A percentile compares a stretch with the other conserved stretches of the same genome.
Evolutionary conservation across 1,284 basidiomycete species (phyloP).

Genomic region (Fistulina hepatica): DNA sequence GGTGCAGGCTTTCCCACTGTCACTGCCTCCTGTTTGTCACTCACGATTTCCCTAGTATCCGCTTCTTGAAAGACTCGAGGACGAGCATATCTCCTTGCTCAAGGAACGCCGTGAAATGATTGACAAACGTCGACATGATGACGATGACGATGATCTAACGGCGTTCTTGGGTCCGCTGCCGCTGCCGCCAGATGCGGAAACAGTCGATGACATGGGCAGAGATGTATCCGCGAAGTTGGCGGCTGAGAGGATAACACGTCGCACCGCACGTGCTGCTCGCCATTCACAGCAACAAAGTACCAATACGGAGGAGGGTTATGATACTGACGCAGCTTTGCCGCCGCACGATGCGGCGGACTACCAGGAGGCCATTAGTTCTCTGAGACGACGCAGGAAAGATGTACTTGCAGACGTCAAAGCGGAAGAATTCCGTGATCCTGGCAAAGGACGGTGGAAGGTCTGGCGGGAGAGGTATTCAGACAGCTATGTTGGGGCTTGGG

Average conservation of each 20-base stretch:
- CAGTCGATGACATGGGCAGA: no score
- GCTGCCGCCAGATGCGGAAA: conserved; percentile 31
- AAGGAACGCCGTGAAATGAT: conserved; percentile 69
- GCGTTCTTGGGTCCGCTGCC: conserved; percentile 57
- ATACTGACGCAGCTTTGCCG: conserved; percentile 70
- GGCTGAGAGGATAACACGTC: conserved; percentile 25
- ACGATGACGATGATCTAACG: conserved; percentile 77
- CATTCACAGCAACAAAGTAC: conserved; percentile 31
- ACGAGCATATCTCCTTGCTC: conserved; percentile 64
- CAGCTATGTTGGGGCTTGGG: conserved; percentile 83
- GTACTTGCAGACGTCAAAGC: conserved; percentile 80
- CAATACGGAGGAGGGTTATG: conserved; percentile 67
- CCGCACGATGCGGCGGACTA: conserved; percentile 65
- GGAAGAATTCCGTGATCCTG: conserved; percentile 76
- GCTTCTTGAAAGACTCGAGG: conserved; percentile 74
- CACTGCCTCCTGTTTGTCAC: neutral
- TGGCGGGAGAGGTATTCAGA: conserved; percentile 76
- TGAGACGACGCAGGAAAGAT: conserved; percentile 41
- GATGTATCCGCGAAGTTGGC: neutral
- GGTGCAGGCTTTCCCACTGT: conserved; percentile 30
- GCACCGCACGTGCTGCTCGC: conserved; percentile 41
- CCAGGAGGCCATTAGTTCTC: conserved; percentile 44
- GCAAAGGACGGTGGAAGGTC: conserved; percentile 69
- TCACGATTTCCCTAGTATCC: conserved; percentile 50
- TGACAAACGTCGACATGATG: conserved; percentile 49